phyloP scores from a whole-genome alignment of 768 basidiomycete genomes.

The Agrocybe praecox region DNA sequence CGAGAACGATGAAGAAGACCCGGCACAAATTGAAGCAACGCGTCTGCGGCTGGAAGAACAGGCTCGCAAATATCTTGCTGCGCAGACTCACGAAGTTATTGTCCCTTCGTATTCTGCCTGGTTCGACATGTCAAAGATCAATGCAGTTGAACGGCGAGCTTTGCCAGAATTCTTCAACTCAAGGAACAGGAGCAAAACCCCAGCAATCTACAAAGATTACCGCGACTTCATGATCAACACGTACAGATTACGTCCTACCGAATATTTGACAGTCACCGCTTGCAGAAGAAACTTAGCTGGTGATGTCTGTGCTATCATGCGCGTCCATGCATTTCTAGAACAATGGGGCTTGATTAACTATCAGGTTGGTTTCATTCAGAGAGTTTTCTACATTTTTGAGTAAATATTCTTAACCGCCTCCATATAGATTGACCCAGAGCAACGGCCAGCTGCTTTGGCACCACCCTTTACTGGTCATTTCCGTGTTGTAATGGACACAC shows the following conservation, averaged over 20 bases:
- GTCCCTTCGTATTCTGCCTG: slow-evolving; percentile 97
- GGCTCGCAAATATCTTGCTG: slow-evolving; percentile 92
- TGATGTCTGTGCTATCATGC: slow-evolving; percentile 98
- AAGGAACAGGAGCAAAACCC: slow-evolving; percentile 92
- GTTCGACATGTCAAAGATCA: slow-evolving; percentile 96
- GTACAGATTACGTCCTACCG: slow-evolving; percentile 88
- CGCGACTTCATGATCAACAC: slow-evolving; percentile 99
- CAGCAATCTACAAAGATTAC: slow-evolving; percentile 98
- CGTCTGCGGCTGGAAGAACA: slow-evolving; percentile 81
- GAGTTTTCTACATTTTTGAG: background rate
- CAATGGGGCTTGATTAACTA: slow-evolving; percentile 99
- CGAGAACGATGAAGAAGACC: slow-evolving; percentile 85
- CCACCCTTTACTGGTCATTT: slow-evolving; percentile 99
- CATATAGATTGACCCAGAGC: slow-evolving; percentile 91
- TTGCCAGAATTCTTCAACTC: slow-evolving; percentile 99
- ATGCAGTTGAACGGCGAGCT: slow-evolving; percentile 88
- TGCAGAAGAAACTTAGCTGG: slow-evolving; percentile 96
- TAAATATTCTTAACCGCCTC: slow-evolving; percentile 3
- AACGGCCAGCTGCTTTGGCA: slow-evolving; percentile 89
- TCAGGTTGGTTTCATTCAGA: slow-evolving; percentile 60
- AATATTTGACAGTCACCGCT: slow-evolving; percentile 97
- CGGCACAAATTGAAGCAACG: slow-evolving; percentile 80
- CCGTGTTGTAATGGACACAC: slow-evolving; percentile 95
- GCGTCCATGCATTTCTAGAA: slow-evolving; percentile 97
- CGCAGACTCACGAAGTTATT: slow-evolving; percentile 96